Base-by-base conservation (phyloP, 495 filamentous ascomycete species). In the Pseudoneurospora amorphoporcata region DNA sequence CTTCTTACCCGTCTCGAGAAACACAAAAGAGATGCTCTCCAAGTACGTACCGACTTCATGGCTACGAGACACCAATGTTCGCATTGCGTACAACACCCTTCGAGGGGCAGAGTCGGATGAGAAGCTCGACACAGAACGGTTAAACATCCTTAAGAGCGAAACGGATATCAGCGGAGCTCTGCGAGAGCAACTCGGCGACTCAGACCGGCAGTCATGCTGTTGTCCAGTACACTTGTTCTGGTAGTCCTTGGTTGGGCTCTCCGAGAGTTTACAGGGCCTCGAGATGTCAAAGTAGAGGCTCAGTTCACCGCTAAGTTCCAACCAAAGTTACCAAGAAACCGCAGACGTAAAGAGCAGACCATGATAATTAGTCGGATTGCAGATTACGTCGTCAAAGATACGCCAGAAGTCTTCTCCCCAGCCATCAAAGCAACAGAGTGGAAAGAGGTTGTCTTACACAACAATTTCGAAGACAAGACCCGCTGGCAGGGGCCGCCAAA, bases 361-460 rank as follows among this genome's bases (percentile, higher is more conserved):
- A 23, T 35, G 7, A 35, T 32, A 8, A 1, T 8, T 17, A 5
- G 7, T 6, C 6, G 12, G 2, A 16, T 32, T 17, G 29, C 53
- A 61, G 29, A 8, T 9, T 70, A 23, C 17, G 40, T 41, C 23
- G 2, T 38, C 37, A 43, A 29, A 32, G 58, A 17, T 2, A 35
- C 38, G 39, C 40, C 72, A 17, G 72, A 73, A 42, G 32, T 73
- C 19, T 73, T 73, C 16, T 41, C 72, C 1, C 58, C 70, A 4
- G 72, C 70, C 14, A 58, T 39, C 1, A 35, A 38, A 53, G 70
- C 70, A 7, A 38, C 35, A 5, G 14, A 71, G 53, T 71, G 41
- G 37, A 69, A 72, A 41, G 39, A 71, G 39, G 72, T 69, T 14
- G 72, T 73, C 8, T 69, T 71, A 39, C 69, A 68, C 39, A 71